A percentile compares a stretch with the other conserved stretches of the same genome.
Evolutionary conservation across 768 basidiomycete species (phyloP).

Genomic region (Mycena sanguinolenta): DNA sequence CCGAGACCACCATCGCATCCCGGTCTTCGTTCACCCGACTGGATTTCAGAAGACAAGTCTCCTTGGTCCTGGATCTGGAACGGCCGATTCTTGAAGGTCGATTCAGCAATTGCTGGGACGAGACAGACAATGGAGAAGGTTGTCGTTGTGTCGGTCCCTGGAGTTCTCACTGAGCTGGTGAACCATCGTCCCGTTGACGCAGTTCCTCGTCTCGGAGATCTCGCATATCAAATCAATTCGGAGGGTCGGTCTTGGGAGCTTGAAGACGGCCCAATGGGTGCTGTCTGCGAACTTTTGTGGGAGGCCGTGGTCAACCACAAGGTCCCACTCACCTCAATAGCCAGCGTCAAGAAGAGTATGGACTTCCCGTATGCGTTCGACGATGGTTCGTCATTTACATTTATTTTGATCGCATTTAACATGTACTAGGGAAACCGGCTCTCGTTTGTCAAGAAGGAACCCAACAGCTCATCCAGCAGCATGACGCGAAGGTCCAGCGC

Average conservation of each 20-base stretch:
- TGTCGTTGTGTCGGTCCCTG: conserved; percentile 11
- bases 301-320: not conserved
- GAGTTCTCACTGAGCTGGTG: conserved; percentile 16
- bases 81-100: conserved; percentile 15
- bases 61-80: conserved; percentile 27
- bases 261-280: conserved; percentile 22
- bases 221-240: conserved; percentile 20
- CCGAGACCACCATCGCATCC: no score
- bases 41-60: not conserved
- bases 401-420: not conserved
- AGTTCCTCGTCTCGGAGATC: conserved; percentile 5
- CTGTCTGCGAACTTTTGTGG: conserved; percentile 21
- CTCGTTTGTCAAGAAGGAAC: conserved; percentile 19
- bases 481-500: conserved; percentile 12
- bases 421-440: conserved; percentile 4
- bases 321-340: conserved; percentile 1
- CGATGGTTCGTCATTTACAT: conserved; percentile 16
- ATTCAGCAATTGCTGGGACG: conserved; percentile 16
- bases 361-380: conserved; percentile 22
- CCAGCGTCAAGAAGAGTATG: not conserved
- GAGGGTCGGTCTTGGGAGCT: conserved; percentile 22
- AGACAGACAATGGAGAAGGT: conserved; percentile 22
- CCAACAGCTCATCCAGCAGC: conserved; percentile 4
- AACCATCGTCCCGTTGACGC: conserved; percentile 13
- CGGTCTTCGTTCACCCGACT: no score